Conservation (phyloP, 148 eudicot genomes). For the Silene conica region DNA sequence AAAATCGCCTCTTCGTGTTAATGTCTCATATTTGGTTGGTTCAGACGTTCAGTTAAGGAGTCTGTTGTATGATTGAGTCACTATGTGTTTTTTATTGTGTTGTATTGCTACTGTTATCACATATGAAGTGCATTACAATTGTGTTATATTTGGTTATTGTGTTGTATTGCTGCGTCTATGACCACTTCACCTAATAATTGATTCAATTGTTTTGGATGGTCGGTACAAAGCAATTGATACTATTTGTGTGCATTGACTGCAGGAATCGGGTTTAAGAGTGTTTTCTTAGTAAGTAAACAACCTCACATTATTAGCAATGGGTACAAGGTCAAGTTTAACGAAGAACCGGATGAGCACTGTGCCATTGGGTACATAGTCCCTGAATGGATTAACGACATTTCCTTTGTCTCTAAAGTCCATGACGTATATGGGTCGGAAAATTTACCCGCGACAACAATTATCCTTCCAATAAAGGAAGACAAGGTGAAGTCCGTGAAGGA, state of each 20-base stretch:
- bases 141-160: no score
- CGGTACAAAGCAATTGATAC: no score
- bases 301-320: conserved; percentile 47
- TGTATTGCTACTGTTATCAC: no score
- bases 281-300: conserved; percentile 33
- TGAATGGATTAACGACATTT: conserved; percentile 33
- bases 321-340: conserved; percentile 39
- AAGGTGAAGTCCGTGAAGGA: conserved; percentile 38
- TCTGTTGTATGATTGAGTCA: no score
- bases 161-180: no score
- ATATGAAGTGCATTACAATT: no score
- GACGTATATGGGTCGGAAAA: conserved; percentile 22
- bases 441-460: conserved; percentile 31
- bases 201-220: no score
- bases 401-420: conserved; percentile 30
- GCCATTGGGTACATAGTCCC: conserved; percentile 45
- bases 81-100: no score
- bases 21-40: no score
- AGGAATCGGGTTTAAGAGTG: conserved; percentile 53
- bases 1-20: no score
- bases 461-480: conserved; percentile 42
- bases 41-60: no score
- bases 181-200: no score
- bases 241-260: background rate
- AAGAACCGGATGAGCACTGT: conserved; percentile 35